Percentiles rank a stretch among this genome's conserved stretches.
These are phyloP conservation scores for Ascochyta koolunga DNA, from an alignment of 2,329 filamentous ascomycete genomes.

Conservation along the genomic window DNA sequence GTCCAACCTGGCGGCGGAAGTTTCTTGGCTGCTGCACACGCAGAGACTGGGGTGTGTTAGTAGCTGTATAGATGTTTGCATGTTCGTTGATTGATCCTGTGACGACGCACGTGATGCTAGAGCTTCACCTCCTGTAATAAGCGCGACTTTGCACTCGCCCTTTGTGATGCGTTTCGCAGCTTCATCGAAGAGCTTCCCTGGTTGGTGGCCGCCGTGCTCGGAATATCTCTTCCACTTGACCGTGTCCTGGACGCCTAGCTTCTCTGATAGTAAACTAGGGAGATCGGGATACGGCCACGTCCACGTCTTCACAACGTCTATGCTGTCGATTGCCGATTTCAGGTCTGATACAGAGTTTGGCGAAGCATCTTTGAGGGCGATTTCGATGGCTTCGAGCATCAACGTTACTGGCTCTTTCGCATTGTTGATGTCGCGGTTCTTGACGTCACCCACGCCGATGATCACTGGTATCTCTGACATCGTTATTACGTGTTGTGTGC, in stretches of 20 bases:
- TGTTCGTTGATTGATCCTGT: neutral
- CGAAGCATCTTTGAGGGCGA: constrained; percentile 59
- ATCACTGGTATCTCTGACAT: constrained; percentile 57
- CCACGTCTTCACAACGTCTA: constrained; percentile 68
- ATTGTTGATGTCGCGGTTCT: constrained; percentile 60
- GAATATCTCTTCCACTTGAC: constrained; percentile 58
- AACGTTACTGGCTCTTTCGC: constrained; percentile 64
- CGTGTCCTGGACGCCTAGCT: constrained; percentile 55
- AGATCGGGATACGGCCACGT: constrained; percentile 70
- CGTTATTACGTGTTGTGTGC: neutral
- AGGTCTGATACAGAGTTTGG: constrained; percentile 46
- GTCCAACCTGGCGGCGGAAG: constrained; percentile 68
- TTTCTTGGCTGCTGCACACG: constrained; percentile 58
- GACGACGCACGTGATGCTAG: constrained; percentile 60
- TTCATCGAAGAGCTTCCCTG: constrained; percentile 67
- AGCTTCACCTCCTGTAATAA: constrained; percentile 69
- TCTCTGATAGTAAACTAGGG: constrained; percentile 59
- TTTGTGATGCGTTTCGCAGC: constrained; percentile 63
- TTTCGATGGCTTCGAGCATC: constrained; percentile 62
- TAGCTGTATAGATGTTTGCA: neutral
- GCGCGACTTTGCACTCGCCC: constrained; percentile 61
- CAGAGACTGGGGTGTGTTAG: constrained; percentile 51
- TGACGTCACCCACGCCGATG: constrained; percentile 67
- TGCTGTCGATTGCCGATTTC: constrained; percentile 59
- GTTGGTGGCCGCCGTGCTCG: constrained; percentile 68